A percentile compares a stretch with the other conserved stretches of the same genome.
phyloP scores from a whole-genome alignment of 2,329 filamentous ascomycete species.

The Ophiobolus disseminans region DNA sequence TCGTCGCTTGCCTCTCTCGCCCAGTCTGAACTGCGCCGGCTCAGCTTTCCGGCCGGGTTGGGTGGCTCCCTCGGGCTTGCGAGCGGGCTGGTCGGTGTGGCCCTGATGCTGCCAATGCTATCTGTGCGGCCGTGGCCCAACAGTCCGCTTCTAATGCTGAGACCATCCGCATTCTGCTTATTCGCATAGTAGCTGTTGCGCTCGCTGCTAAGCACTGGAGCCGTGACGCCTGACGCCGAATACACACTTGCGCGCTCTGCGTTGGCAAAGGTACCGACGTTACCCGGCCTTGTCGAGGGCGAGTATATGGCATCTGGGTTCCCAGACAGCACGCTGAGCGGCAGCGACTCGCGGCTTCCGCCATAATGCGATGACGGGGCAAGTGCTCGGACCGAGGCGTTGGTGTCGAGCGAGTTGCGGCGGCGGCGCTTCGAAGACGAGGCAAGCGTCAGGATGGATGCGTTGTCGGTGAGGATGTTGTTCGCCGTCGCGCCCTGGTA shows the following conservation, averaged over 20 bases:
- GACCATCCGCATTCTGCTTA: conserved; percentile 66
- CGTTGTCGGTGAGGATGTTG: conserved; percentile 82
- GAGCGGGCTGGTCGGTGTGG: conserved; percentile 64
- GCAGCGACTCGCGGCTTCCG: conserved; percentile 79
- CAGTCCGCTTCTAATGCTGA: conserved; percentile 79
- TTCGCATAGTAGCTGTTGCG: conserved; percentile 80
- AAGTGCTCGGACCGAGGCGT: conserved; percentile 84
- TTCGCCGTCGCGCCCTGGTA: conserved; percentile 82
- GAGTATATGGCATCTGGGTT: conserved; percentile 64
- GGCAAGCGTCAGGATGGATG: conserved; percentile 82
- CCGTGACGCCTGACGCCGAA: conserved; percentile 69
- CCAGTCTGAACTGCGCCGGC: conserved; percentile 47
- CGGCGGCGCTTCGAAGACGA: conserved; percentile 81
- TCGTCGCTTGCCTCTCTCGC: conserved; percentile 36
- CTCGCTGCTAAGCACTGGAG: conserved; percentile 72
- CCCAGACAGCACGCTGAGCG: conserved; percentile 77
- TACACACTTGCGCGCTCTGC: conserved; percentile 82
- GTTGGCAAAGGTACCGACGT: conserved; percentile 61
- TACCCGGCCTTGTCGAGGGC: conserved; percentile 57
- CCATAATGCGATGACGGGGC: conserved; percentile 83
- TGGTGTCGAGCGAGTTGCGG: conserved; percentile 81
- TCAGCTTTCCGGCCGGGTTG: conserved; percentile 38
- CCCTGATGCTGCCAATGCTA: conserved; percentile 77
- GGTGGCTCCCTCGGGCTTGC: conserved; percentile 58
- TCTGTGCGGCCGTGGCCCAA: conserved; percentile 81